Evolutionary conservation across 2,329 filamentous ascomycete genomes (phyloP).

Genomic region (Aspergillus spinulosporus): DNA sequence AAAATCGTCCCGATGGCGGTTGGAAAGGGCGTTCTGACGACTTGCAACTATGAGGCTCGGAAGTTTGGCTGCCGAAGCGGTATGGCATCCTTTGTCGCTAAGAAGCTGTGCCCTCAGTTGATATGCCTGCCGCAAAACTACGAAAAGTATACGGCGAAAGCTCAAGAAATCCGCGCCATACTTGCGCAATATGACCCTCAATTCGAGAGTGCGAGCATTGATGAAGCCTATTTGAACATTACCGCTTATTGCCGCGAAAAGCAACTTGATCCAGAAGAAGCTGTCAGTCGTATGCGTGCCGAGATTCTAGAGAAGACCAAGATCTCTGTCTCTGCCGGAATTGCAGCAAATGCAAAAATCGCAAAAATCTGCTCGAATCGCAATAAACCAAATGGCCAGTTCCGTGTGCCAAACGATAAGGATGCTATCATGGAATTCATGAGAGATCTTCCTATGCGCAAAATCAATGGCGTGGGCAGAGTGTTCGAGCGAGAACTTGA

Average conservation of each 20-base stretch:
- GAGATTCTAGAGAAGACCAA: slow-evolving; percentile 74
- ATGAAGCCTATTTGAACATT: slow-evolving; percentile 95
- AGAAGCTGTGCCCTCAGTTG: slow-evolving; percentile 86
- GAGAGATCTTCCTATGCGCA: slow-evolving; percentile 76
- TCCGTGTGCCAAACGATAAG: slow-evolving; percentile 69
- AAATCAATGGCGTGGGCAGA: slow-evolving; percentile 92
- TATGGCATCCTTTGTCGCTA: slow-evolving; percentile 95
- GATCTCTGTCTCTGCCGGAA: slow-evolving; percentile 90
- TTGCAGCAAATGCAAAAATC: slow-evolving; percentile 87
- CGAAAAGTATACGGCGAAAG: slow-evolving; percentile 87
- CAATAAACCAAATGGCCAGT: slow-evolving; percentile 97
- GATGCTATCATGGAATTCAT: slow-evolving; percentile 81
- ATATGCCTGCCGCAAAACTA: slow-evolving; percentile 85
- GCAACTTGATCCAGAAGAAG: slow-evolving; percentile 67
- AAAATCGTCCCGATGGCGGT: slow-evolving; percentile 88
- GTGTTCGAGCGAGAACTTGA: slow-evolving; percentile 90
- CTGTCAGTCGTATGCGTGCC: slow-evolving; percentile 72
- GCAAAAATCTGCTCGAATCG: slow-evolving; percentile 95
- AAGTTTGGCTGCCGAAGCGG: slow-evolving; percentile 89
- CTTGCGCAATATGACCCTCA: slow-evolving; percentile 83
- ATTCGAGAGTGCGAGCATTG: slow-evolving; percentile 91
- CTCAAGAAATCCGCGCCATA: slow-evolving; percentile 79
- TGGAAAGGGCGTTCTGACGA: slow-evolving; percentile 69
- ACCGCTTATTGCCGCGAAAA: slow-evolving; percentile 78
- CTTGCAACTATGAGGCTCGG: slow-evolving; percentile 84